Evolutionary conservation across 140 eudicot species (phyloP).

Genomic region (Bidens hawaiensis): DNA sequence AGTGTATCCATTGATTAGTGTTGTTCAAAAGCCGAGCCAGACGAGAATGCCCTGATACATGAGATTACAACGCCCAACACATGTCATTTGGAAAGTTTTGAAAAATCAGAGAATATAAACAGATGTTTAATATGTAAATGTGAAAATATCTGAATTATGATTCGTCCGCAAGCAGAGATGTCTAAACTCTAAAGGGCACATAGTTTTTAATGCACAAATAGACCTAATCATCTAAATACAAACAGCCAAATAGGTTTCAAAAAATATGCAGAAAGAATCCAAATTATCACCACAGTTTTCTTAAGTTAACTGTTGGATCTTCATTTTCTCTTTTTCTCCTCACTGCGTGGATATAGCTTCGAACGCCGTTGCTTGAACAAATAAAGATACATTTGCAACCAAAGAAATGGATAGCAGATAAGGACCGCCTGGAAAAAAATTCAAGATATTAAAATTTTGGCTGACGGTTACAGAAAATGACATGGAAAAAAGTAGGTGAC

Average conservation of each 20-base stretch:
- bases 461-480: not conserved
- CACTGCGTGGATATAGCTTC: conserved; percentile 46
- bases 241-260: conserved; percentile 5
- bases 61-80: too few relatives aligned
- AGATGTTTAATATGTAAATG: conserved; percentile 1
- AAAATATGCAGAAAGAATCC: not conserved
- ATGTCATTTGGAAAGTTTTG: too few relatives aligned
- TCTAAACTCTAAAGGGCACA: not conserved
- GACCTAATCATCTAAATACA: not conserved
- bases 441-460: conserved; percentile 2
- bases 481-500: not conserved
- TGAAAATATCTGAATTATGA: not conserved
- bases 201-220: conserved; percentile 3
- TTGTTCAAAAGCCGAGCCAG: too few relatives aligned
- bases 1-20: too few relatives aligned
- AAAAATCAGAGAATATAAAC: not conserved
- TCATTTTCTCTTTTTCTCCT: conserved; percentile 51
- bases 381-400: conserved; percentile 79
- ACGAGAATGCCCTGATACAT: too few relatives aligned
- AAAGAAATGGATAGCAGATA: conserved; percentile 69
- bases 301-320: not conserved
- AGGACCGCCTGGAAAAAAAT: conserved; percentile 54
- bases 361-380: conserved; percentile 75
- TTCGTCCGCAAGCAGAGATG: conserved; percentile 4
- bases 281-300: conserved; percentile 8